These are phyloP conservation scores for Nakaseomyces delphensis DNA, from an alignment of 1,139 yeast species.

Conservation along the genomic window DNA sequence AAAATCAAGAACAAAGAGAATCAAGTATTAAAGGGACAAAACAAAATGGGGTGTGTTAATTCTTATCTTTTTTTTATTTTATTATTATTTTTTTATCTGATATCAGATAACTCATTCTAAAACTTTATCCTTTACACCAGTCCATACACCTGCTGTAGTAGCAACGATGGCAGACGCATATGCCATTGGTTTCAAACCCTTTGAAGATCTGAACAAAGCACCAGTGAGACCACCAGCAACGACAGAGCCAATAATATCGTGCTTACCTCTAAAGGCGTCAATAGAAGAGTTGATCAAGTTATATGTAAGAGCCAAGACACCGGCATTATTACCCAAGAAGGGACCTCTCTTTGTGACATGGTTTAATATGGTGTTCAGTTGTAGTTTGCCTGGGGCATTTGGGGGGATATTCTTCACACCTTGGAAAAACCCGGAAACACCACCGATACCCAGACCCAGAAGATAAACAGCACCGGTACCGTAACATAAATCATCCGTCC, in stretches of 20 bases:
- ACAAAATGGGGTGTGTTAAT: no score
- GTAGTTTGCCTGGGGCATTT: conserved; percentile 61
- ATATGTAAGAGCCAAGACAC: conserved; percentile 83
- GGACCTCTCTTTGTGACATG: conserved; percentile 95
- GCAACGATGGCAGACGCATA: conserved; percentile 81
- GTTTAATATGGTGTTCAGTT: conserved; percentile 81
- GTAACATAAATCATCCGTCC: conserved; percentile 95
- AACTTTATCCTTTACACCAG: conserved; percentile 51
- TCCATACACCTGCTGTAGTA: conserved; percentile 88
- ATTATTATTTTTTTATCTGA: no score
- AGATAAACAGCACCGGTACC: conserved; percentile 95
- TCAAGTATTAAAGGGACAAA: no score
- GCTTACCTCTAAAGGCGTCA: conserved; percentile 77
- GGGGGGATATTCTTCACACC: conserved; percentile 72
- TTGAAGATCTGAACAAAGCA: conserved; percentile 78
- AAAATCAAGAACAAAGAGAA: not conserved
- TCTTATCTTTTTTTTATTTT: no score
- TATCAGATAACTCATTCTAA: not conserved
- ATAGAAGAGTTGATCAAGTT: conserved; percentile 74
- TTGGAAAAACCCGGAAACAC: conserved; percentile 78
- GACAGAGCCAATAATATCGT: conserved; percentile 75
- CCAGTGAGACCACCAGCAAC: conserved; percentile 91
- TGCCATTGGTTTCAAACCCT: conserved; percentile 81
- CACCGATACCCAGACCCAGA: conserved; percentile 75
- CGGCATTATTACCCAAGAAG: conserved; percentile 87